Percentiles rank a stretch among this genome's conserved stretches.
Evolutionary conservation across 352 stramenopile genomes (phyloP).

Genomic region (Globisporangium irregulare): DNA sequence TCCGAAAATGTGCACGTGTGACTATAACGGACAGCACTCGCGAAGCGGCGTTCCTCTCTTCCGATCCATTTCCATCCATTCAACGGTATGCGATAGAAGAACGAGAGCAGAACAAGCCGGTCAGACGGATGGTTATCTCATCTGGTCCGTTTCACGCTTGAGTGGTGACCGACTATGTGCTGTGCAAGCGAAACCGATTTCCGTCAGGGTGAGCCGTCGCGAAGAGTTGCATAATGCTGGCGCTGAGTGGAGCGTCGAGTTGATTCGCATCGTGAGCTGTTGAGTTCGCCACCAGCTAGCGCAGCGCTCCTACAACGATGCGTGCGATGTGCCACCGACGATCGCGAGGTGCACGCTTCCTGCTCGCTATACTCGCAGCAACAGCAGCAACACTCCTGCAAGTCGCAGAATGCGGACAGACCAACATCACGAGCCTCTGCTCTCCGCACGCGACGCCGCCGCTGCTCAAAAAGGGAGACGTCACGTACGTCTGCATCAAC

Average conservation of each 20-base stretch:
- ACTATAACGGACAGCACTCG: not conserved
- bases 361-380: slow-evolving; percentile 7
- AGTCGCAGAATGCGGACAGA: slow-evolving; percentile 25
- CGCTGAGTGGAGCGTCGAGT: not conserved
- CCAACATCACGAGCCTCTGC: slow-evolving; percentile 63
- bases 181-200: not conserved
- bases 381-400: not conserved
- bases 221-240: not conserved
- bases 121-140: not conserved
- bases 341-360: not conserved
- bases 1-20: not conserved
- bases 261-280: not conserved
- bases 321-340: not conserved
- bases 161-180: not conserved
- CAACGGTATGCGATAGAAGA: not conserved
- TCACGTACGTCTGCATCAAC: slow-evolving; percentile 79
- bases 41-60: not conserved
- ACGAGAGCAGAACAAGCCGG: not conserved
- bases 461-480: slow-evolving; percentile 48
- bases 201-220: too few relatives aligned
- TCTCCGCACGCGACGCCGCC: slow-evolving; percentile 48
- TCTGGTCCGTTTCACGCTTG: not conserved
- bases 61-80: not conserved
- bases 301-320: not conserved
- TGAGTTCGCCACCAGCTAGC: not conserved